Evolutionary conservation across 2,329 filamentous ascomycete genomes (phyloP).

Genomic region (Tolypocladium tundrense): DNA sequence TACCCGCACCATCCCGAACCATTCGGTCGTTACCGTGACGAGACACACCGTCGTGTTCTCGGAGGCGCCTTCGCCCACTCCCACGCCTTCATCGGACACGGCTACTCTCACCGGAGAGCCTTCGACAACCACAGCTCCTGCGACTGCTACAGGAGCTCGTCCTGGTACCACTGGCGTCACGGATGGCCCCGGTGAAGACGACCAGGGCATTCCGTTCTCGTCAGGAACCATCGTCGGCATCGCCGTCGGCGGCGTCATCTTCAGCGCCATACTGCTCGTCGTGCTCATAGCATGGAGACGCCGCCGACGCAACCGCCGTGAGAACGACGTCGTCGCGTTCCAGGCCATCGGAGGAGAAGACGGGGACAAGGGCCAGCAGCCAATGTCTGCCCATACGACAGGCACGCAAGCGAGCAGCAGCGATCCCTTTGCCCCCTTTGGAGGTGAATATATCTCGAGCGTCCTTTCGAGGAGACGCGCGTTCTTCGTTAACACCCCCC

Average conservation of each 20-base stretch:
- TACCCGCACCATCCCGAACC: slow-evolving; percentile 25
- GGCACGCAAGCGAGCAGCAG: slow-evolving; percentile 11
- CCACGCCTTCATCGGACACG: slow-evolving; percentile 1
- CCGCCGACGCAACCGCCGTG: slow-evolving; percentile 9
- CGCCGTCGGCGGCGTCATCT: slow-evolving; percentile 16
- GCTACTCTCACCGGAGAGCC: neutral
- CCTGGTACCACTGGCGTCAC: neutral
- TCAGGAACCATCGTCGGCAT: slow-evolving; percentile 23
- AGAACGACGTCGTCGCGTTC: slow-evolving; percentile 1
- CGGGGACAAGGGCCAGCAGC: slow-evolving; percentile 16
- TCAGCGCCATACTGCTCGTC: slow-evolving; percentile 15
- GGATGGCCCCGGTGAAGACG: neutral
- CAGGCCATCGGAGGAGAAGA: slow-evolving; percentile 7
- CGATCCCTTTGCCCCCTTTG: slow-evolving; percentile 34
- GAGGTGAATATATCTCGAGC: slow-evolving; percentile 22
- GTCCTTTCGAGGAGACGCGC: neutral
- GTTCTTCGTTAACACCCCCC: neutral
- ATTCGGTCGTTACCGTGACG: slow-evolving; percentile 22
- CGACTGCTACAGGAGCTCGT: neutral
- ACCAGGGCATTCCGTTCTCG: slow-evolving; percentile 6
- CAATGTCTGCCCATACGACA: slow-evolving; percentile 15
- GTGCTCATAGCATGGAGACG: slow-evolving; percentile 10
- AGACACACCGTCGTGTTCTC: slow-evolving; percentile 21
- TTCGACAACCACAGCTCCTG: neutral
- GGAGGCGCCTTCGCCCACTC: slow-evolving; percentile 11